Evolutionary conservation across 345 rosid genomes (phyloP).

Genomic region (Gynandropsis gynandra): DNA sequence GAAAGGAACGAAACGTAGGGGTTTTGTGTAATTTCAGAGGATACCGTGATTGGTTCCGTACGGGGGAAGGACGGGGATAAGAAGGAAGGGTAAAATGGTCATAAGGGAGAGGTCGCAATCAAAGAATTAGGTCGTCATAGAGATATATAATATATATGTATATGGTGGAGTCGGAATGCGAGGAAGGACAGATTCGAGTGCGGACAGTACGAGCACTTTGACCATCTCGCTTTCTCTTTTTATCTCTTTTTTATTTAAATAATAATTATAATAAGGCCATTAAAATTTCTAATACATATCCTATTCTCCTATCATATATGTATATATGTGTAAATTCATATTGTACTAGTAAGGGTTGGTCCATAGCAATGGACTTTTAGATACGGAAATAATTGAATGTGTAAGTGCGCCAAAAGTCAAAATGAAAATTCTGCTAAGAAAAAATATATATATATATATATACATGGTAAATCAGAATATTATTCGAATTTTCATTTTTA

Average conservation of each 20-base stretch:
- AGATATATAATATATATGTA: background rate
- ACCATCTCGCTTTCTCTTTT: background rate
- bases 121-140: slow-evolving; percentile 23
- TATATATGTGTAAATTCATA: background rate
- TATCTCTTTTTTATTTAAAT: background rate
- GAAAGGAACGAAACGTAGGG: slow-evolving; percentile 1
- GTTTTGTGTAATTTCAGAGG: background rate
- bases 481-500: too few relatives aligned
- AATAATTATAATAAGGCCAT: background rate
- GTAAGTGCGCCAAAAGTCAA: slow-evolving; percentile 16
- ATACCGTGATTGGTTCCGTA: slow-evolving; percentile 15
- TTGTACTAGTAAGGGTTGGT: too few relatives aligned
- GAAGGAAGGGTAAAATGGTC: slow-evolving; percentile 17
- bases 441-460: background rate
- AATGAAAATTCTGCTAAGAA: background rate
- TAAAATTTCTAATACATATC: background rate
- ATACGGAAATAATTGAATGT: slow-evolving; percentile 16
- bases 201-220: slow-evolving; percentile 21
- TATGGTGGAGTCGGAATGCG: slow-evolving; percentile 33
- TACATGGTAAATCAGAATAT: background rate
- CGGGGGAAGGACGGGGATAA: slow-evolving; percentile 22
- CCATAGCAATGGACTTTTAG: too few relatives aligned
- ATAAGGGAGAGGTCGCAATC: slow-evolving; percentile 18
- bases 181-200: slow-evolving; percentile 33
- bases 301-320: too few relatives aligned